Evolutionary conservation across 192 early-diverging fungal genomes (phyloP).

Genomic region (Podila verticillata): DNA sequence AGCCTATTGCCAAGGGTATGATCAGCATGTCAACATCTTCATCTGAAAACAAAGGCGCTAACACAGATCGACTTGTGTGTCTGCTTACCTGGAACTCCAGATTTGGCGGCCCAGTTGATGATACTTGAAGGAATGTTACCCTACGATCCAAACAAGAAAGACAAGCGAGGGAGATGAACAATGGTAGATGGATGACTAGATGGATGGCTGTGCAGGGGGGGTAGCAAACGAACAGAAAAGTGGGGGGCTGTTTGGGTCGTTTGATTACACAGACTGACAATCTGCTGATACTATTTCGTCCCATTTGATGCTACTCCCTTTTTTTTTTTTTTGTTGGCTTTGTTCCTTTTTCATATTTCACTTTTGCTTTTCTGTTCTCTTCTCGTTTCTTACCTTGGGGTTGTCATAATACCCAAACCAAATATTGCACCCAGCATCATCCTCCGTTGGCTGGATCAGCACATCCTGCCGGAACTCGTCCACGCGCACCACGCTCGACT

Average conservation of each 20-base stretch:
- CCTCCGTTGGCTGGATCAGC: slow-evolving; percentile 38
- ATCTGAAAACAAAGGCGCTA: background rate
- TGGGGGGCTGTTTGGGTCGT: background rate
- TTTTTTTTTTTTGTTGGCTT: too few relatives aligned
- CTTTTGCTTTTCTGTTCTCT: background rate
- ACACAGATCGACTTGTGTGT: too few relatives aligned
- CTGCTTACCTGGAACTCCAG: slow-evolving; percentile 45
- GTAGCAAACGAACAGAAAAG: background rate
- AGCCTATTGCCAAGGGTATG: background rate
- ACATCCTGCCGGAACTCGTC: slow-evolving; percentile 55
- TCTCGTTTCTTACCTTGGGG: slow-evolving; percentile 43
- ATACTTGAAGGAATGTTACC: slow-evolving; percentile 49
- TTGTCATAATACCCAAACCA: slow-evolving; percentile 56
- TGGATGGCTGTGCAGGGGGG: too few relatives aligned
- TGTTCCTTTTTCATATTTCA: too few relatives aligned
- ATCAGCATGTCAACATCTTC: background rate
- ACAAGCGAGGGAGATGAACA: background rate
- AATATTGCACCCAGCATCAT: slow-evolving; percentile 46
- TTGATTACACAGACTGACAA: too few relatives aligned
- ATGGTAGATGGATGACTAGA: background rate
- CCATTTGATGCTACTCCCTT: too few relatives aligned
- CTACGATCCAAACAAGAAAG: slow-evolving; percentile 3
- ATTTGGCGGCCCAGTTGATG: slow-evolving; percentile 54
- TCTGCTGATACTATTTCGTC: too few relatives aligned
- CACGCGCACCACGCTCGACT: slow-evolving; percentile 43